These are phyloP conservation scores for Corylus avellana DNA, from an alignment of 306 rosid genomes.

Conservation along the genomic window DNA sequence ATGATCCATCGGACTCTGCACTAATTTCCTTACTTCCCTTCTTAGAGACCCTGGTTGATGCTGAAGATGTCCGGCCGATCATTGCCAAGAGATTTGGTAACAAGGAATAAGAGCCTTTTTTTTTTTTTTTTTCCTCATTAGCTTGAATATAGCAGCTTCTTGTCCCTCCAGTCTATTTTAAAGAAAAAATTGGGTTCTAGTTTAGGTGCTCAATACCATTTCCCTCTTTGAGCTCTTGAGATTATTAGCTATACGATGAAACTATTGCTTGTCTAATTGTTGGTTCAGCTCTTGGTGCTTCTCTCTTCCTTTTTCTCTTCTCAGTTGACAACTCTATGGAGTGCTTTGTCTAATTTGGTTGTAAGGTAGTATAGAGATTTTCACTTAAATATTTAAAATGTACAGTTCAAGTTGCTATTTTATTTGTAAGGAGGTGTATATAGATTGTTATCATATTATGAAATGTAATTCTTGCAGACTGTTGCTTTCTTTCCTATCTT, in stretches of 20 bases:
- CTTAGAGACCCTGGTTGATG: constrained; percentile 87
- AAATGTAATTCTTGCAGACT: constrained; percentile 52
- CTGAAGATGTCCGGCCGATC: constrained; percentile 95
- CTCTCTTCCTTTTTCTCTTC: constrained; percentile 36
- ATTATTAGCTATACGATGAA: constrained; percentile 70
- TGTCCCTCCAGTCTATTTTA: constrained; percentile 34
- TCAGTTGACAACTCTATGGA: constrained; percentile 58
- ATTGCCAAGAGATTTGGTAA: constrained; percentile 86
- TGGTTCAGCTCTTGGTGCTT: constrained; percentile 50
- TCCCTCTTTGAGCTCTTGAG: constrained; percentile 47
- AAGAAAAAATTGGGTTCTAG: constrained; percentile 52
- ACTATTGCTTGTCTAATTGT: constrained; percentile 49
- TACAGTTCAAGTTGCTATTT: constrained; percentile 60
- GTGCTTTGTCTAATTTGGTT: constrained; percentile 59
- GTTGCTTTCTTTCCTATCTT: neutral
- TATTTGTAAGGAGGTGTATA: constrained; percentile 52
- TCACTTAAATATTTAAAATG: constrained; percentile 43
- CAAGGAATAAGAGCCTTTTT: constrained; percentile 70
- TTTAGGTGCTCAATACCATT: constrained; percentile 49
- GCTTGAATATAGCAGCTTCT: constrained; percentile 60
- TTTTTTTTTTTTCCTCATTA: constrained; percentile 40
- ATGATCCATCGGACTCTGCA: constrained; percentile 82
- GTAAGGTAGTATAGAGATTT: constrained; percentile 73
- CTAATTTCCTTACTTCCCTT: constrained; percentile 92
- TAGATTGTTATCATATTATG: constrained; percentile 50